Base-by-base conservation (phyloP, 805 yeast genomes). In the Suhomyces xylopsoci region DNA sequence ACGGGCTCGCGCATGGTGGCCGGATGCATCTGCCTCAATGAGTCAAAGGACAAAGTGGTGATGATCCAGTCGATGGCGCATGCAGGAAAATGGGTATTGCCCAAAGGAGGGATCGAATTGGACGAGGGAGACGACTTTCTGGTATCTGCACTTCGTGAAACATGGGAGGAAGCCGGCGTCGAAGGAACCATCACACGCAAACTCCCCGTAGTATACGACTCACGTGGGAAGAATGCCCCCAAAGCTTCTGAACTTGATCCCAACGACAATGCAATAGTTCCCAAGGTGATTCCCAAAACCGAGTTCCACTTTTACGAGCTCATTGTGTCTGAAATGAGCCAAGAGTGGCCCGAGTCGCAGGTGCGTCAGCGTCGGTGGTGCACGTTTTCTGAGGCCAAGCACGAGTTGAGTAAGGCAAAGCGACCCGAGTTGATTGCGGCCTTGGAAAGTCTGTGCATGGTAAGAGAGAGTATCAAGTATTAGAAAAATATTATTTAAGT, bases 111-210 rank as follows among this genome's bases (percentile, higher is more conserved):
- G 1, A 84, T 92, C 40, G 99, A 94, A 69, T 65, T 66, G 26
- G 99, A 94, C 67, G 99, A 90, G 68, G 69, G 72, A 3, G 79
- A 74, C 42, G 77, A 73, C 54, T 73, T 58, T 49, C 67, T 65
- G 7, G 65, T 70, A 3, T 72, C 88, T 5, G 97, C 97, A 0
- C 73, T 79, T 15, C 77, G 99, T 54, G 99, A 94, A 65, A 89
- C 96, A 0, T 94, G 99, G 99, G 99, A 94, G 68, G 99, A 94
- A 70, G 94, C 96, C 0, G 99, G 99, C 0, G 88, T 88, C 22
- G 80, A 79, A 34, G 97, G 97, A 7, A 71, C 66, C 15, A 76
- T 91, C 3, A 61, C 74, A 3, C 60, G 64, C 41, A 76, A 77
- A 53, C 70, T 93, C 42, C 96, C 93, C 0, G 74, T 81, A 0